Base-by-base conservation (phyloP, 768 basidiomycete species). In the Scleroderma bovista region DNA sequence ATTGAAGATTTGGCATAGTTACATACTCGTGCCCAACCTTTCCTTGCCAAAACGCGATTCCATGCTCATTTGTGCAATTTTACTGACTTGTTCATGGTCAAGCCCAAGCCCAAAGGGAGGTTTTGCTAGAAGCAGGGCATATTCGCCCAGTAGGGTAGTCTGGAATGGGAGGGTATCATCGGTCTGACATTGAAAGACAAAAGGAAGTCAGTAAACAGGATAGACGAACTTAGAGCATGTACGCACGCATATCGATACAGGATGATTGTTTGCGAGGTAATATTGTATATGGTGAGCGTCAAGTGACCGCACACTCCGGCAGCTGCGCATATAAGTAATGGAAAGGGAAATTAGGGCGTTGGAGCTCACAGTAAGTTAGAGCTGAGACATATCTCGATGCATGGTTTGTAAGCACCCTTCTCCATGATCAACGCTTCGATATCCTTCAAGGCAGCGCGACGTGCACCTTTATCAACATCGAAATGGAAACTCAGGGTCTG, bases 101-200 rank as follows among this genome's bases (percentile, higher is more conserved):
- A 92, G 66, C 1, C 86, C 89, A 2, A 93, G 72, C 3, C 90
- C 90, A 26, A 80, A 59, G 0, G 89, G 89, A n/a, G 79, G 71
- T 20, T 69, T 62, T 0, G 90, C 90, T 47, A 92, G 70, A 32
- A 93, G 76, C 6, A 92, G 69, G 0, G 89, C 88, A 54, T 93
- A 93, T 63, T 93, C 90, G 3, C 73, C 87, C 0, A 83, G 59
- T 2, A 92, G 71, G 3, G 84, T 82, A 9, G 82, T 91, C 22
- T 79, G 78, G 68, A 92, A 92, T 1, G 83, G 82, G 16, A 93
- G 79, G 5, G 75, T 80, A 61, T 93, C 90, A 60, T 92, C 90
- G 29, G 89, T 92, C 89, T 91, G 55, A 40, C 36, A 17, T 48
- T 19, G 34, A 10, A 23, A 15, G 46, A 47, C 41, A 31, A 13